Conservation (phyloP, 2,329 filamentous ascomycete genomes). For the Fusarium torulosum region DNA sequence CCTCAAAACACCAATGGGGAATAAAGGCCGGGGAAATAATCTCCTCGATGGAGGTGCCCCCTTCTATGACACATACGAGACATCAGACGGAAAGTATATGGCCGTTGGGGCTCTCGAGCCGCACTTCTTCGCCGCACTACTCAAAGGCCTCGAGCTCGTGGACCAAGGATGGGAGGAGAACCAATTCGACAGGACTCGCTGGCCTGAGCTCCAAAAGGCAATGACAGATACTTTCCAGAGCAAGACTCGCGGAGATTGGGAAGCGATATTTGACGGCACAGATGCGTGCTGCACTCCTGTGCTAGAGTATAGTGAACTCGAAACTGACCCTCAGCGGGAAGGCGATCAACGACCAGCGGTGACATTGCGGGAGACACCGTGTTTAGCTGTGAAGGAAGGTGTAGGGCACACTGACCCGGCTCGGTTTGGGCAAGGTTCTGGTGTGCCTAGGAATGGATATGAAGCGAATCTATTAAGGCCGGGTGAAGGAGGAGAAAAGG, state of each 20-base stretch:
- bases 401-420: slow-evolving; percentile 50
- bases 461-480: slow-evolving; percentile 68
- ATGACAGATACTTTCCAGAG: slow-evolving; percentile 75
- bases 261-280: slow-evolving; percentile 85
- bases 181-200: slow-evolving; percentile 71
- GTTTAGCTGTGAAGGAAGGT: slow-evolving; percentile 68
- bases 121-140: slow-evolving; percentile 79
- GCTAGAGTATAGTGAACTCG: slow-evolving; percentile 78
- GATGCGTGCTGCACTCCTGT: slow-evolving; percentile 96
- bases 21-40: slow-evolving; percentile 77
- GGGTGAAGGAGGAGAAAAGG: slow-evolving; percentile 79
- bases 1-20: slow-evolving; percentile 73
- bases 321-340: slow-evolving; percentile 62
- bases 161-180: slow-evolving; percentile 63
- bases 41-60: slow-evolving; percentile 86
- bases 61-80: slow-evolving; percentile 91
- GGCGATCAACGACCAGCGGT: slow-evolving; percentile 80
- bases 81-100: slow-evolving; percentile 81
- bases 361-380: slow-evolving; percentile 77
- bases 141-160: slow-evolving; percentile 74
- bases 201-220: slow-evolving; percentile 73
- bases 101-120: slow-evolving; percentile 93
- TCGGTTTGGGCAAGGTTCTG: slow-evolving; percentile 72
- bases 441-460: slow-evolving; percentile 77
- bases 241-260: slow-evolving; percentile 84